Percentiles rank a stretch among this genome's conserved stretches.
These are phyloP conservation scores for Cryptosporidium ubiquitum DNA, from an alignment of 169 alveolate species.

Conservation along the genomic window DNA sequence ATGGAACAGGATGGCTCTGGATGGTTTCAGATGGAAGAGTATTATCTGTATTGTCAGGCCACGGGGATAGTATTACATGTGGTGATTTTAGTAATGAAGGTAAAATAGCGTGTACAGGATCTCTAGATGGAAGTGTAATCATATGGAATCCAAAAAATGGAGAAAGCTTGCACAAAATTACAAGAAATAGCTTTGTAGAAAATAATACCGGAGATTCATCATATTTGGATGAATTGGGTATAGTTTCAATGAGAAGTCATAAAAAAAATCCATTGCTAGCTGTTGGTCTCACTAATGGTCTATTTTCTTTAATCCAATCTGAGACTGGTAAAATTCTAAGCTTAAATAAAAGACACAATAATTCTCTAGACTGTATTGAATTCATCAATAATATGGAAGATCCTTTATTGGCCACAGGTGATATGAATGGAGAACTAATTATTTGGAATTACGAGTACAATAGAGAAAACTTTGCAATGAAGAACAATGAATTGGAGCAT, in stretches of 20 bases:
- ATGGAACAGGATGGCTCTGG: slow-evolving; percentile 77
- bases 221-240: slow-evolving; percentile 19
- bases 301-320: slow-evolving; percentile 48
- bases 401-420: slow-evolving; percentile 62
- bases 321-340: slow-evolving; percentile 75
- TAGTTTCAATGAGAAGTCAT: slow-evolving; percentile 48
- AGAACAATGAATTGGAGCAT: slow-evolving; percentile 37
- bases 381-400: slow-evolving; percentile 9
- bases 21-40: slow-evolving; percentile 75
- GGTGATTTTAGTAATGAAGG: slow-evolving; percentile 76
- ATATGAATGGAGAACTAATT: slow-evolving; percentile 53
- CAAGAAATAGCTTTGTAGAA: slow-evolving; percentile 7
- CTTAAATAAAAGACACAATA: slow-evolving; percentile 18
- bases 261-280: slow-evolving; percentile 35
- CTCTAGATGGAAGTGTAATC: slow-evolving; percentile 74
- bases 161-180: slow-evolving; percentile 43
- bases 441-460: slow-evolving; percentile 55
- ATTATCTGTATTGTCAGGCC: slow-evolving; percentile 71
- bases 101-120: slow-evolving; percentile 65
- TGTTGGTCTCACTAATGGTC: slow-evolving; percentile 35
- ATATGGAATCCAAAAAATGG: slow-evolving; percentile 76
- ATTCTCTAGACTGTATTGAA: slow-evolving; percentile 38
- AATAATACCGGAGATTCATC: not conserved
- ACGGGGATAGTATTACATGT: slow-evolving; percentile 73
- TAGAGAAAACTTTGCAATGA: slow-evolving; percentile 19